Evolutionary conservation across 192 early-diverging fungal species (phyloP).

Genomic region (Entomortierella parvispora): DNA sequence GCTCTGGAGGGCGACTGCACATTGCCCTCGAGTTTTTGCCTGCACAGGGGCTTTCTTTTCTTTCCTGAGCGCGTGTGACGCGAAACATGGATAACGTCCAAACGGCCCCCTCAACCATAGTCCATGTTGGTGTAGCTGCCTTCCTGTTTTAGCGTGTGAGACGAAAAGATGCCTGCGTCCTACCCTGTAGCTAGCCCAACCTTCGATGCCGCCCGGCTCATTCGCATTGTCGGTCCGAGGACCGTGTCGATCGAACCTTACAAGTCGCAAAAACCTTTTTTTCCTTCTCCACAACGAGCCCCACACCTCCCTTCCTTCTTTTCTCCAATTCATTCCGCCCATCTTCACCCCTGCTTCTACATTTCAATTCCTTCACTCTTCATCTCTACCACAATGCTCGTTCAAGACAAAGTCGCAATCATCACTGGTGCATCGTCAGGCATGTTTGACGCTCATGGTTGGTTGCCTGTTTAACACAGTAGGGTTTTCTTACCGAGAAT

Average conservation of each 20-base stretch:
- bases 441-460: neutral
- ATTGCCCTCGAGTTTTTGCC: constrained; percentile 20
- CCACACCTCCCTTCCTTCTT: neutral
- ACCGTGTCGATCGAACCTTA: neutral
- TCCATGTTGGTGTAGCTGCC: too few species aligned
- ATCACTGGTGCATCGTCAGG: constrained; percentile 75
- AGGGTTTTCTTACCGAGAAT: neutral
- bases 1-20: constrained; percentile 33
- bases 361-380: neutral
- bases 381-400: constrained; percentile 2
- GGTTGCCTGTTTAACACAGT: neutral
- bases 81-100: too few species aligned
- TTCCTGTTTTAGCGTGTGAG: too few species aligned
- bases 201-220: too few species aligned
- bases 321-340: neutral
- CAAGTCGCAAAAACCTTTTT: too few species aligned
- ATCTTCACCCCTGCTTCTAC: neutral
- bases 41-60: neutral
- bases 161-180: too few species aligned
- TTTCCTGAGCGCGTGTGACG: too few species aligned
- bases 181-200: too few species aligned
- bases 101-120: too few species aligned
- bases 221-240: neutral
- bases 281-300: too few species aligned
- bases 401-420: constrained; percentile 65